phyloP scores from a whole-genome alignment of 148 eudicot genomes.

The Salicornia ramosissima region DNA sequence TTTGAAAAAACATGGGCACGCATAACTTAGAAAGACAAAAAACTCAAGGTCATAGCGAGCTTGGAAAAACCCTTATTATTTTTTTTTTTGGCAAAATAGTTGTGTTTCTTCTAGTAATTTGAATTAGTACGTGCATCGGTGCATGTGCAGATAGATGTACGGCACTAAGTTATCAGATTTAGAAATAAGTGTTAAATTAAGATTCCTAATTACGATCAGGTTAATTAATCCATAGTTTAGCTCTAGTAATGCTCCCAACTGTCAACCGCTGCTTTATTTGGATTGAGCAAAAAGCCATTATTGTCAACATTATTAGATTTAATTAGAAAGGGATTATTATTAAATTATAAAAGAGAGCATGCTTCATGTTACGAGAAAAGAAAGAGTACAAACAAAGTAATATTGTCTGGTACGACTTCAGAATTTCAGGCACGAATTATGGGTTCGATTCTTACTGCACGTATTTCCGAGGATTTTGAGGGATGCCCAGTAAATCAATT shows the following conservation, averaged over 20 bases:
- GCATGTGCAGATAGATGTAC: neutral
- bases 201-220: neutral
- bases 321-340: neutral
- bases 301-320: neutral
- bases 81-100: too few relatives aligned
- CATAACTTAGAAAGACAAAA: too few relatives aligned
- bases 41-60: too few relatives aligned
- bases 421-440: too few relatives aligned
- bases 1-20: too few relatives aligned
- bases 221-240: neutral
- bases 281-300: neutral
- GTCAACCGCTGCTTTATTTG: constrained; percentile 15
- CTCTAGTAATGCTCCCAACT: constrained; percentile 16
- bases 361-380: constrained; percentile 17
- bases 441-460: too few relatives aligned
- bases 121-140: neutral
- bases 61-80: too few relatives aligned
- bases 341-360: neutral
- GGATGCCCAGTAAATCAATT: too few relatives aligned
- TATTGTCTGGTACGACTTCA: too few relatives aligned
- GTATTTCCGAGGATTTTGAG: too few relatives aligned
- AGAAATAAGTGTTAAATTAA: neutral
- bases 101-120: too few relatives aligned
- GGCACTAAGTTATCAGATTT: neutral
- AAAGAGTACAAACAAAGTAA: constrained; percentile 2